phyloP scores from a whole-genome alignment of 495 filamentous ascomycete genomes.

The Podospora pseudopauciseta region DNA sequence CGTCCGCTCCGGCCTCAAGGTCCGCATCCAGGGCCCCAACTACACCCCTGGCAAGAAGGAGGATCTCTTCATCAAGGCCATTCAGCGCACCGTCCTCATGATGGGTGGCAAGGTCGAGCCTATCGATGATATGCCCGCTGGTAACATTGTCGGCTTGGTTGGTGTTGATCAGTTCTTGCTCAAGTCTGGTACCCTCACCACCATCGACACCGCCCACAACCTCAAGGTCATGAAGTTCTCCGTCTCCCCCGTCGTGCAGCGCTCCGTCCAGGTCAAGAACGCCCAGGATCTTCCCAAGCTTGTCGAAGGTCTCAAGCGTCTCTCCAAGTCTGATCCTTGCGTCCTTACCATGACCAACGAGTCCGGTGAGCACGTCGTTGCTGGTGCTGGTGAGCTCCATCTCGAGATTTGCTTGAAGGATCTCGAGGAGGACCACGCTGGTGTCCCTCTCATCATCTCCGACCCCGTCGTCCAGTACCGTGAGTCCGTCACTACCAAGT shows the following conservation, averaged over 20 bases:
- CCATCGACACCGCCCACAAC: constrained; percentile 97
- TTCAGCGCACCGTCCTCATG: constrained; percentile 99
- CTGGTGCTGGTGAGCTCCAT: constrained; percentile 98
- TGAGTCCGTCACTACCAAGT: constrained; percentile 80
- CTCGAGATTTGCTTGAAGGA: constrained; percentile 99
- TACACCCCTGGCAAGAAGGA: constrained; percentile 98
- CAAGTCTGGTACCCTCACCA: constrained; percentile 99
- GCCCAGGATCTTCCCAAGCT: constrained; percentile 99
- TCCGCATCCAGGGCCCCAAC: constrained; percentile 99
- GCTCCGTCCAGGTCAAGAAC: constrained; percentile 99
- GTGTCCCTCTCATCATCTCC: constrained; percentile 92
- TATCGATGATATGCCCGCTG: constrained; percentile 97
- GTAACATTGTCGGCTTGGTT: constrained; percentile 98
- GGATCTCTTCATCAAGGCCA: constrained; percentile 98
- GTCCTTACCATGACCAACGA: constrained; percentile 84
- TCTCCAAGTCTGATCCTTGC: constrained; percentile 99
- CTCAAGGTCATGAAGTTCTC: constrained; percentile 99
- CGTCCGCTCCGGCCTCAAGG: constrained; percentile 94
- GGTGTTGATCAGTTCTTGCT: constrained; percentile 99
- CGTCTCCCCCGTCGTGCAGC: constrained; percentile 96
- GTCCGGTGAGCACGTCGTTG: constrained; percentile 97
- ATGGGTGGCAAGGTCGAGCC: constrained; percentile 99
- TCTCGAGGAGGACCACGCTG: constrained; percentile 99
- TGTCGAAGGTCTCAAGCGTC: constrained; percentile 99
- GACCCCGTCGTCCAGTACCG: constrained; percentile 97